Conservation (phyloP, 805 yeast genomes). For the Cyberlindnera subsufficiens region DNA sequence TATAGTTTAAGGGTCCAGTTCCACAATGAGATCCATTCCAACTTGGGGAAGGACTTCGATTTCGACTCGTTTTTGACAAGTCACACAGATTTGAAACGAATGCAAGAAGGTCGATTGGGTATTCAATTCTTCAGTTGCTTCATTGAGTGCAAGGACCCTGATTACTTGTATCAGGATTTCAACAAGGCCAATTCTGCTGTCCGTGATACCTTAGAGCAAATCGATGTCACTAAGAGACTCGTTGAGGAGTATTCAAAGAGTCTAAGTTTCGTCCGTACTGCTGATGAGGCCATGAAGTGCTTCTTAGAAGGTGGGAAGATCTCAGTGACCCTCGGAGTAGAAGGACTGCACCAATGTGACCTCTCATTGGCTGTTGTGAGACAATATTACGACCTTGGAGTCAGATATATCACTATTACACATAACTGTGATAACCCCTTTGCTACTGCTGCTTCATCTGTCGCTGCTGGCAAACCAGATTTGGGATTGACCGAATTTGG, state of each 20-base stretch:
- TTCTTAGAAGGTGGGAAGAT: slow-evolving; percentile 29
- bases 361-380: slow-evolving; percentile 43
- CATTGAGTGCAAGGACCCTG: slow-evolving; percentile 39
- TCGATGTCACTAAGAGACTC: slow-evolving; percentile 43
- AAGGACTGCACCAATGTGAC: slow-evolving; percentile 50
- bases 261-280: slow-evolving; percentile 34
- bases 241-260: slow-evolving; percentile 34
- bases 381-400: slow-evolving; percentile 44
- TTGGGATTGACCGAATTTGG: slow-evolving; percentile 39
- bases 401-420: slow-evolving; percentile 47
- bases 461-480: slow-evolving; percentile 40
- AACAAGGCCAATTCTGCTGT: slow-evolving; percentile 38
- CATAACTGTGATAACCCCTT: slow-evolving; percentile 55
- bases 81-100: slow-evolving; percentile 39
- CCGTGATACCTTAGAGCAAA: slow-evolving; percentile 49
- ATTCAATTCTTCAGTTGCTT: slow-evolving; percentile 46
- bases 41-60: slow-evolving; percentile 27
- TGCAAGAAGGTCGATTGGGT: slow-evolving; percentile 41
- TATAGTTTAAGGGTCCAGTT: slow-evolving; percentile 40
- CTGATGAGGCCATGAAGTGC: slow-evolving; percentile 34
- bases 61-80: slow-evolving; percentile 34
- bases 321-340: slow-evolving; percentile 46
- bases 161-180: slow-evolving; percentile 37
- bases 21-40: slow-evolving; percentile 33
- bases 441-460: slow-evolving; percentile 48